Evolutionary conservation across 768 basidiomycete species (phyloP).

Genomic region (Lentinula raphanica): DNA sequence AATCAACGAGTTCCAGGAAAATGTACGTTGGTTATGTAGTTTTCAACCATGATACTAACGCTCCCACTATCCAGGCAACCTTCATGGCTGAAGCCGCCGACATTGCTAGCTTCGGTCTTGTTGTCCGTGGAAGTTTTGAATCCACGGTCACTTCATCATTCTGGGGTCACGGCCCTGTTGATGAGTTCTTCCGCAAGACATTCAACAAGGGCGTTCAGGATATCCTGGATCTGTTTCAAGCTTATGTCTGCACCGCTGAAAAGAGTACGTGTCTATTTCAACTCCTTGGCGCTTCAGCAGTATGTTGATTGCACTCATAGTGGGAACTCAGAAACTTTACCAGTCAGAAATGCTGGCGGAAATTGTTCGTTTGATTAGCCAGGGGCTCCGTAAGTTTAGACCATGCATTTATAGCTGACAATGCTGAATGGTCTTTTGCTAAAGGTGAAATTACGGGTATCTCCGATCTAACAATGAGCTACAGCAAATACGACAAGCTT

Average conservation of each 20-base stretch:
- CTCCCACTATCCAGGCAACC: too few relatives aligned
- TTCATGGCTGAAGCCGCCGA: too few relatives aligned
- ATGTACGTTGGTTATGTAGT: too few relatives aligned
- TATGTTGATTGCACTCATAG: neutral
- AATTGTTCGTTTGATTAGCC: neutral
- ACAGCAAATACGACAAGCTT: too few relatives aligned
- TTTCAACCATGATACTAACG: too few relatives aligned
- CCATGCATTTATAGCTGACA: too few relatives aligned
- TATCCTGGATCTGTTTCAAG: neutral
- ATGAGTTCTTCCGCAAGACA: neutral
- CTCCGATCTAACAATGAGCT: too few relatives aligned
- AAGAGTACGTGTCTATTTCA: neutral
- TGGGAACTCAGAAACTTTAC: neutral
- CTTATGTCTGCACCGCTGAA: neutral
- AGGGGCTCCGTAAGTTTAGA: neutral
- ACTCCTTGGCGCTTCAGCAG: neutral
- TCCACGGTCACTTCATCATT: conserved; percentile 8
- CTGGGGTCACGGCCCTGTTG: neutral
- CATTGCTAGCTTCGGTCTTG: too few relatives aligned
- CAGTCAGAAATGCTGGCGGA: neutral
- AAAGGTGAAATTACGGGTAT: too few relatives aligned
- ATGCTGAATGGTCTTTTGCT: too few relatives aligned
- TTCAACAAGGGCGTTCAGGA: neutral
- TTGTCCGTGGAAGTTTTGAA: too few relatives aligned
- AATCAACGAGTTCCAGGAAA: too few relatives aligned